Conservation (phyloP, 2,329 filamentous ascomycete genomes). For the Talaromyces sp. region DNA sequence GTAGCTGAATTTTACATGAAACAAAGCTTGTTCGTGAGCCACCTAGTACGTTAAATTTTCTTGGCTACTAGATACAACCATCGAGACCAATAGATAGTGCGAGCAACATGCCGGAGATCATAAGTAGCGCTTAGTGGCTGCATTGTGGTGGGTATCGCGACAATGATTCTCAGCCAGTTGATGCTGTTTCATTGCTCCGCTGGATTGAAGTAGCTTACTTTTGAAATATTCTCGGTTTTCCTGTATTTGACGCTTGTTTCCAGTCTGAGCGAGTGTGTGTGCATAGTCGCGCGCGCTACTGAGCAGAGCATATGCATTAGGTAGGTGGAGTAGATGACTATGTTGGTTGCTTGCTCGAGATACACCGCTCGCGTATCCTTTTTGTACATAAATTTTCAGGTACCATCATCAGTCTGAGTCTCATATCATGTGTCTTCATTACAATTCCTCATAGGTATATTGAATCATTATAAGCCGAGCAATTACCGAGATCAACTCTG, state of each 20-base stretch:
- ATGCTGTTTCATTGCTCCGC: neutral
- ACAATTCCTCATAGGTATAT: neutral
- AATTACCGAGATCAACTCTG: neutral
- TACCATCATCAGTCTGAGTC: neutral
- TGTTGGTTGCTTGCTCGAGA: neutral
- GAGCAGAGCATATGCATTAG: neutral
- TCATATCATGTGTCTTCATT: neutral
- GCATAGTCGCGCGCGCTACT: neutral
- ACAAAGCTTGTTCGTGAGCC: neutral
- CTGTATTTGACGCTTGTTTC: neutral
- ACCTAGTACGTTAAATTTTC: neutral
- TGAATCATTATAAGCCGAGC: neutral
- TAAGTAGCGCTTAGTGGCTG: neutral
- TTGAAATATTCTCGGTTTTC: neutral
- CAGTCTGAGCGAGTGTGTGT: neutral
- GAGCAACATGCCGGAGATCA: neutral
- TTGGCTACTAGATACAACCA: neutral
- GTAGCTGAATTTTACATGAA: constrained; percentile 1
- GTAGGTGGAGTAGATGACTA: neutral
- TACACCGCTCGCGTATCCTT: neutral
- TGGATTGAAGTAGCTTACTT: neutral
- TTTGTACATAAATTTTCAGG: neutral
- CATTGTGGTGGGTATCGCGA: neutral
- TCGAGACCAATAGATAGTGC: neutral
- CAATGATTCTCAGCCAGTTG: neutral